These are phyloP conservation scores for Mycocentrospora acerina DNA, from an alignment of 2,329 filamentous ascomycete species.

Conservation along the genomic window DNA sequence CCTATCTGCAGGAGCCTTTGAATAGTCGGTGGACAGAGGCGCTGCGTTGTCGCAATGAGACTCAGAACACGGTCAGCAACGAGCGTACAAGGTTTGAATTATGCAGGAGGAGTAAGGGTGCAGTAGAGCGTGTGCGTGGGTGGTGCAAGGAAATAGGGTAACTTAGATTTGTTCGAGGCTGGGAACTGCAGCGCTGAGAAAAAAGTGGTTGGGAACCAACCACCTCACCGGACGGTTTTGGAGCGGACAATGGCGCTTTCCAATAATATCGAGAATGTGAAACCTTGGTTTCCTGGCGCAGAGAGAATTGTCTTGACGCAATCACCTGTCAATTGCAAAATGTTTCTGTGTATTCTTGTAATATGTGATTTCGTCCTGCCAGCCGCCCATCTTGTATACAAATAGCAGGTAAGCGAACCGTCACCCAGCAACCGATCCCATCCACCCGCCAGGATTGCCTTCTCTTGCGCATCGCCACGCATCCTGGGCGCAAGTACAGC, in stretches of 20 bases:
- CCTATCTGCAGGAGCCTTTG: conserved; percentile 5
- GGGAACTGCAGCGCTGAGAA: conserved; percentile 17
- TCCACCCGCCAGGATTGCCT: neutral
- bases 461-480: too few relatives aligned
- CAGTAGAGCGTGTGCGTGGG: neutral
- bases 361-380: neutral
- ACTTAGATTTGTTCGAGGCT: conserved; percentile 31
- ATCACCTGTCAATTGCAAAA: too few relatives aligned
- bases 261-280: too few relatives aligned
- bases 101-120: conserved; percentile 6
- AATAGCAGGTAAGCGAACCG: neutral
- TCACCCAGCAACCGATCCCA: neutral
- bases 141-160: conserved; percentile 34
- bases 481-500: neutral
- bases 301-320: too few relatives aligned
- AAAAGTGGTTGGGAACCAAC: conserved; percentile 23
- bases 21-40: neutral
- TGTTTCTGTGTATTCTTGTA: neutral
- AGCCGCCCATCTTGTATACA: neutral
- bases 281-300: too few relatives aligned
- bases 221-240: neutral
- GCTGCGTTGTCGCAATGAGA: conserved; percentile 2
- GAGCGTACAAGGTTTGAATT: conserved; percentile 11
- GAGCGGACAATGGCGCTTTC: neutral
- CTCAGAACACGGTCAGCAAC: conserved; percentile 12